Base-by-base conservation (phyloP, 495 filamentous ascomycete species). In the Lindgomyces ingoldianus region DNA sequence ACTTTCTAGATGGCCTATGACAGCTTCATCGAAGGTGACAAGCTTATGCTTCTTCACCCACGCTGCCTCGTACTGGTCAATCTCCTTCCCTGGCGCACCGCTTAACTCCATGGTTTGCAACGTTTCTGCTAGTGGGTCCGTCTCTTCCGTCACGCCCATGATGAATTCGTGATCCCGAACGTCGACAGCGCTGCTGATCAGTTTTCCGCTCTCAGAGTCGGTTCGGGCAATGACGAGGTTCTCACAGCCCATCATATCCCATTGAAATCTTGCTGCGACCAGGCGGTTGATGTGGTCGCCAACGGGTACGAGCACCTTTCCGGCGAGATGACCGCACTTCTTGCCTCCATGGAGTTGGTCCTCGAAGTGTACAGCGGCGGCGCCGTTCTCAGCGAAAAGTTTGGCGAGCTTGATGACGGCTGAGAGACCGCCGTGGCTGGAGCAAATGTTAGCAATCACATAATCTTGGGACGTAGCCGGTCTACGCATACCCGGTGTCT, bases 321-420 rank as follows among this genome's bases (percentile, higher is more conserved):
- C 94, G 1, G 94, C 93, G 60, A 98, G 81, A 79, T 98, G 94
- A 18, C 94, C 94, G 73, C 94, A 98, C 77, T 98, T 98, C 82
- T 98, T 98, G 41, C 94, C 94, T 24, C 94, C 94, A 73, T 98
- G 94, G 54, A 97, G 81, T 72, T 98, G 95, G 71, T 98, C 94
- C 75, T 98, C 94, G 70, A 98, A 95, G 74, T 98, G 94, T 1
- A 98, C 95, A 9, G 89, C 94, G 1, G 94, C 94, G 0, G 95
- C 94, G 44, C 94, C 94, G 68, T 96, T 95, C 76, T 98, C 94
- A n/a, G 95, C 94, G 69, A 98, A 98, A 12, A 98, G 85, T 77
- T 98, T 98, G 25, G 94, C 92, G 19, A 98, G 85, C 80, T 98
- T 98, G 71, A 97, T 81, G 6, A 98, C 94, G 2, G 94, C 89